Conservation (phyloP, 768 basidiomycete genomes). For the Mycena rebaudengoi region DNA sequence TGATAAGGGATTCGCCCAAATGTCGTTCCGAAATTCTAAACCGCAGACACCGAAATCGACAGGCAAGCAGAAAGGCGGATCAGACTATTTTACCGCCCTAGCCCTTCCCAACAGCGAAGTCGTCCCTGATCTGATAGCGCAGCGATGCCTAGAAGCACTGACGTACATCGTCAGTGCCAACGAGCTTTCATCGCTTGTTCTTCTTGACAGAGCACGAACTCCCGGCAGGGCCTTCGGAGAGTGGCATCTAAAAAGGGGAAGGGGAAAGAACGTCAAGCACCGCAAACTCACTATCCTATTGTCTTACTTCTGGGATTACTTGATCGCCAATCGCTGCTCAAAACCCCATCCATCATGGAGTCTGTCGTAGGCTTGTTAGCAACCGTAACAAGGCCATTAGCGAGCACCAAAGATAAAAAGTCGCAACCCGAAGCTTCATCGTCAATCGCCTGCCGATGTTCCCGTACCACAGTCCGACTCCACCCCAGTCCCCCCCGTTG, state of each 20-base stretch:
- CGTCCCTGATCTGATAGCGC: constrained; percentile 92
- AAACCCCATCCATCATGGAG: constrained; percentile 92
- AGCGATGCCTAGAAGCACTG: constrained; percentile 92
- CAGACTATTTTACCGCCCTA: constrained; percentile 60
- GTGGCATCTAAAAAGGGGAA: constrained; percentile 86
- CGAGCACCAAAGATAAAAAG: constrained; percentile 66
- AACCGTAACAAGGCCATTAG: constrained; percentile 86
- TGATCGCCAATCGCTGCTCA: constrained; percentile 86
- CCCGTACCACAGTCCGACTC: constrained; percentile 27
- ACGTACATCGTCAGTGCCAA: constrained; percentile 88
- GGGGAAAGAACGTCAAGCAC: constrained; percentile 88
- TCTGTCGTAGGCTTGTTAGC: constrained; percentile 89
- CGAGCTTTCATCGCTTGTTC: constrained; percentile 85
- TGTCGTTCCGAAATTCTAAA: constrained; percentile 76
- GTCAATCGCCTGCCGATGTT: constrained; percentile 23
- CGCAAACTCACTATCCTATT: constrained; percentile 90
- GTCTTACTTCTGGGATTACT: constrained; percentile 88
- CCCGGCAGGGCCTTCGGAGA: constrained; percentile 77
- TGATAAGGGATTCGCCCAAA: constrained; percentile 92
- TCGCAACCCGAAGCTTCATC: constrained; percentile 32
- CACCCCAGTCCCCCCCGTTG: neutral
- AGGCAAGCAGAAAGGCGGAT: constrained; percentile 73
- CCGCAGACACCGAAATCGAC: constrained; percentile 63
- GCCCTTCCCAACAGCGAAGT: constrained; percentile 69
- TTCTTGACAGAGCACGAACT: constrained; percentile 97